Evolutionary conservation across 2,329 filamentous ascomycete genomes (phyloP).

Genomic region (Xylariaceae sp.): DNA sequence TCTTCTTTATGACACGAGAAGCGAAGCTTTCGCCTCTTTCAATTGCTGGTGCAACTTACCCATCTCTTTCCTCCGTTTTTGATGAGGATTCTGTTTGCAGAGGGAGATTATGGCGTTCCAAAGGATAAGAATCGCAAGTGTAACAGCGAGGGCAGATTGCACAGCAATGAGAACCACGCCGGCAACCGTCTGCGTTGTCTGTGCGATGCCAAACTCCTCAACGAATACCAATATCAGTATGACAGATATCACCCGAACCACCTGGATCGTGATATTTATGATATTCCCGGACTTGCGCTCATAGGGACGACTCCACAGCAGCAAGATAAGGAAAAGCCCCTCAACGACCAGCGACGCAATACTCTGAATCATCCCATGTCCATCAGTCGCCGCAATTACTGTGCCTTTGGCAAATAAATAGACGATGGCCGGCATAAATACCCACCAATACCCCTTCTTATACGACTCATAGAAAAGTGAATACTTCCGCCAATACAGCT

Average conservation of each 20-base stretch:
- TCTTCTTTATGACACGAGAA: background rate
- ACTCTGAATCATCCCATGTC: constrained; percentile 82
- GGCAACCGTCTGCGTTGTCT: constrained; percentile 93
- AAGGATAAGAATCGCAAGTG: constrained; percentile 84
- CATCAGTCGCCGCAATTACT: constrained; percentile 83
- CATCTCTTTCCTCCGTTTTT: constrained; percentile 84
- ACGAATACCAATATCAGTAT: constrained; percentile 91
- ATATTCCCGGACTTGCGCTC: constrained; percentile 86
- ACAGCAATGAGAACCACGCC: constrained; percentile 93
- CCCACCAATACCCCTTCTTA: constrained; percentile 95
- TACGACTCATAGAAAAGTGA: constrained; percentile 97
- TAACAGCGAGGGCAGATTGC: constrained; percentile 81
- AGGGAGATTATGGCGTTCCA: constrained; percentile 87
- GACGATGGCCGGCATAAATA: constrained; percentile 86
- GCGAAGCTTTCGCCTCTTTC: background rate
- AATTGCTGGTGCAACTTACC: constrained; percentile 62
- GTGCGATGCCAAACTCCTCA: constrained; percentile 84
- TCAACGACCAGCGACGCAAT: constrained; percentile 83
- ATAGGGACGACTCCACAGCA: constrained; percentile 86
- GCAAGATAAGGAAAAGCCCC: constrained; percentile 74
- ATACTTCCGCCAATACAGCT: constrained; percentile 92
- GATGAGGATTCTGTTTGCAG: constrained; percentile 88
- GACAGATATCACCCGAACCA: constrained; percentile 87
- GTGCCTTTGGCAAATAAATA: constrained; percentile 92
- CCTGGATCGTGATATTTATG: constrained; percentile 91